A percentile compares a stretch with the other conserved stretches of the same genome.
phyloP scores from a whole-genome alignment of 2,329 filamentous ascomycete genomes.

The Zymoseptoria brevis region DNA sequence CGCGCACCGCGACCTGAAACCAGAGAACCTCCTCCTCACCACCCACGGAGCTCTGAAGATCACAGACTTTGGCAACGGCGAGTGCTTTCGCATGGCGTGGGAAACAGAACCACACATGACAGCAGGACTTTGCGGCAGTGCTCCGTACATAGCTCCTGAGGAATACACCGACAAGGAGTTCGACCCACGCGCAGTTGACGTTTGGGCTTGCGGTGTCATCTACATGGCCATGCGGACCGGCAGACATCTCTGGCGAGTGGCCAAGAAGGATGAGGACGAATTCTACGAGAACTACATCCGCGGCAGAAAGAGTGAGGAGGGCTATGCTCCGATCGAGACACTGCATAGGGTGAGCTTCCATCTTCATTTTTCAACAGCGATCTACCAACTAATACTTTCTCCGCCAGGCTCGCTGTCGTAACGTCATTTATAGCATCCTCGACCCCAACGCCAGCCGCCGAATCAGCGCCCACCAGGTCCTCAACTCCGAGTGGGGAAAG shows the following conservation, averaged over 20 bases:
- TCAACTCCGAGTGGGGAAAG: slow-evolving; percentile 97
- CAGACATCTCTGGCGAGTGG: slow-evolving; percentile 91
- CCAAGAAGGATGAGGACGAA: slow-evolving; percentile 92
- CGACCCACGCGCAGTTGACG: slow-evolving; percentile 91
- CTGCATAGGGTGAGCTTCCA: slow-evolving; percentile 71
- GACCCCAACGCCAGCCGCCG: slow-evolving; percentile 88
- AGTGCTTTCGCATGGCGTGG: slow-evolving; percentile 99
- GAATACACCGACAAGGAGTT: slow-evolving; percentile 95
- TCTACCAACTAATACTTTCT: slow-evolving; percentile 11
- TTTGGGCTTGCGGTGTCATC: slow-evolving; percentile 97
- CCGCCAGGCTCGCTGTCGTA: slow-evolving; percentile 80
- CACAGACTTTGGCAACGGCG: slow-evolving; percentile 96
- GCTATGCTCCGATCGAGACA: slow-evolving; percentile 93
- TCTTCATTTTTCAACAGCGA: neutral
- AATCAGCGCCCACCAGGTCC: slow-evolving; percentile 89
- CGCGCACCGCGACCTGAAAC: slow-evolving; percentile 91
- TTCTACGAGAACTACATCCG: slow-evolving; percentile 94
- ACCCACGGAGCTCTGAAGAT: slow-evolving; percentile 92
- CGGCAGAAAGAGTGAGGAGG: slow-evolving; percentile 86
- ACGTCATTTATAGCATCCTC: slow-evolving; percentile 97
- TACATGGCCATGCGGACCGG: slow-evolving; percentile 99
- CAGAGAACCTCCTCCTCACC: slow-evolving; percentile 89
- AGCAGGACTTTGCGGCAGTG: slow-evolving; percentile 88
- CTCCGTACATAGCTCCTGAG: slow-evolving; percentile 94
- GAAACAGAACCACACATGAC: slow-evolving; percentile 98